These are phyloP conservation scores for Mycena rebaudengoi DNA, from an alignment of 768 basidiomycete species.

Conservation along the genomic window DNA sequence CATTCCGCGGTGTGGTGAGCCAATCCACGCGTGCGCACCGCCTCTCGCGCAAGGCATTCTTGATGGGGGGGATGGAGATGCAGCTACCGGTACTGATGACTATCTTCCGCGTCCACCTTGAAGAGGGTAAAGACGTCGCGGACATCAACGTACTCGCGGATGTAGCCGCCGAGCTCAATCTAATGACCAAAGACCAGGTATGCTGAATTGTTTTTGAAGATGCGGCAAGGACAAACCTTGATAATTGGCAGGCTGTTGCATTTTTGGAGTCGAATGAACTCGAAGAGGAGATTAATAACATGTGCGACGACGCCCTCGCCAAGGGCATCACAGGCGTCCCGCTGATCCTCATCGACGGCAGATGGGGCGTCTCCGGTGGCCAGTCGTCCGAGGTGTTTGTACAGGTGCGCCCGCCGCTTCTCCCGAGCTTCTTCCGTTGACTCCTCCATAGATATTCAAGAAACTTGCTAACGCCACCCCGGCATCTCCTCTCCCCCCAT, in stretches of 20 bases:
- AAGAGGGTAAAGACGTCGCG: slow-evolving; percentile 69
- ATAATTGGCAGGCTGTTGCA: slow-evolving; percentile 56
- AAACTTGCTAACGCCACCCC: slow-evolving; percentile 30
- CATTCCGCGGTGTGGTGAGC: slow-evolving; percentile 66
- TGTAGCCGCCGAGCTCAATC: slow-evolving; percentile 59
- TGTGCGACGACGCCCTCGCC: slow-evolving; percentile 67
- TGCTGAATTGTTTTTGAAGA: slow-evolving; percentile 28
- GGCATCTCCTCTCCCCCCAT: slow-evolving; percentile 13
- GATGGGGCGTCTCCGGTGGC: slow-evolving; percentile 80
- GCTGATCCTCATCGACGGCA: slow-evolving; percentile 79
- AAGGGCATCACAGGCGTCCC: slow-evolving; percentile 84
- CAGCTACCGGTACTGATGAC: slow-evolving; percentile 66
- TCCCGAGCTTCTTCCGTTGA: neutral
- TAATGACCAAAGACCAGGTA: slow-evolving; percentile 72
- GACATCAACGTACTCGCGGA: slow-evolving; percentile 67
- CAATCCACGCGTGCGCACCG: slow-evolving; percentile 79
- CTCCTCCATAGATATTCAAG: slow-evolving; percentile 44
- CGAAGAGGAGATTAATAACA: slow-evolving; percentile 67
- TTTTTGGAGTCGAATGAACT: slow-evolving; percentile 76
- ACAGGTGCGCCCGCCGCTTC: slow-evolving; percentile 53
- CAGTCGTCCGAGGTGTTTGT: slow-evolving; percentile 77
- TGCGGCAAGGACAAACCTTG: slow-evolving; percentile 14
- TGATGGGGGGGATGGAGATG: slow-evolving; percentile 63
- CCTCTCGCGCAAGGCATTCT: slow-evolving; percentile 72
- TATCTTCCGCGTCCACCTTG: slow-evolving; percentile 74